phyloP scores from a whole-genome alignment of 352 stramenopile species.

The Phytophthora podocarpi region DNA sequence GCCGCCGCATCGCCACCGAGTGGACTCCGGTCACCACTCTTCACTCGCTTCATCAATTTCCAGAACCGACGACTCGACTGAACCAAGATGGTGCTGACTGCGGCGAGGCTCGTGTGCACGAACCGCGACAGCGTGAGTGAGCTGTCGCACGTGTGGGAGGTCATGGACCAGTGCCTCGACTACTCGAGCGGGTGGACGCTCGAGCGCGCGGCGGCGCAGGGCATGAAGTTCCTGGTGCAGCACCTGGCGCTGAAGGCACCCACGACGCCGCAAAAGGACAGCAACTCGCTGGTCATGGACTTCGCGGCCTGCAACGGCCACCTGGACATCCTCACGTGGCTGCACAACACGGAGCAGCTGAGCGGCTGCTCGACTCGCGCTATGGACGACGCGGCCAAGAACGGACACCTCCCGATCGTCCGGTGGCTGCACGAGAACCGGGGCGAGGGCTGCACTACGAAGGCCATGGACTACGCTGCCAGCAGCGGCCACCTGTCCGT shows the following conservation, averaged over 20 bases:
- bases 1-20: constrained; percentile 18
- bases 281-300: constrained; percentile 69
- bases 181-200: constrained; percentile 65
- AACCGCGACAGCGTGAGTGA: constrained; percentile 48
- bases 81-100: constrained; percentile 57
- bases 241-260: constrained; percentile 51
- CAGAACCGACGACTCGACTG: constrained; percentile 10
- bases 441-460: constrained; percentile 62
- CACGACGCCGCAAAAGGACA: constrained; percentile 29
- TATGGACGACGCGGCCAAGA: constrained; percentile 67
- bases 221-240: constrained; percentile 73
- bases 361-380: constrained; percentile 59
- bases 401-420: constrained; percentile 52
- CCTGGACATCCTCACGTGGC: constrained; percentile 68
- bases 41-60: constrained; percentile 4
- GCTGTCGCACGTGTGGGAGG: constrained; percentile 63
- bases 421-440: constrained; percentile 68
- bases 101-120: constrained; percentile 51
- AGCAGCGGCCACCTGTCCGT: constrained; percentile 56
- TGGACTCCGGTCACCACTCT: not conserved
- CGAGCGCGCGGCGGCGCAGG: constrained; percentile 60
- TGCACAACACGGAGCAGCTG: constrained; percentile 50
- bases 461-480: constrained; percentile 68
- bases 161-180: constrained; percentile 56
- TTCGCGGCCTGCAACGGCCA: constrained; percentile 72